Evolutionary conservation across 352 stramenopile genomes (phyloP), one percentile per base, ranked within the genome.

Genomic region (Aphanomyces stellatus): DNA sequence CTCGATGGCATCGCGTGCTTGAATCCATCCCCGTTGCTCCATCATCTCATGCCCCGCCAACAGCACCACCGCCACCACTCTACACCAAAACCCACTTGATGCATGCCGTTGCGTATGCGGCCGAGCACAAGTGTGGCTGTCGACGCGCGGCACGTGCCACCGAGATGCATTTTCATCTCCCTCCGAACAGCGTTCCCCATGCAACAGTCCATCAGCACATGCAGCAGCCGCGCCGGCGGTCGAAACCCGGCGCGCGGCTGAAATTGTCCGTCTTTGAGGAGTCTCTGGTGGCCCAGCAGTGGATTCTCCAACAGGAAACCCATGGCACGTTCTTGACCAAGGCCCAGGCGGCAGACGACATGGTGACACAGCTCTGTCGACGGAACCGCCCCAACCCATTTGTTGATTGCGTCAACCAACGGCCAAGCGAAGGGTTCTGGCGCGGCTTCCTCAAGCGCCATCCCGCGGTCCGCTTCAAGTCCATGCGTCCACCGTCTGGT

Each of bases 361-460:
- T 67, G 60, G 17, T 67, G 19, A 31, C 22, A 11, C 49, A 57
- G n/a, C 43, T 67, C 19, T 43, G 24, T 10, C 60, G 46, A 35
- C 60, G 42, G 11, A 31, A 48, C 27, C 60, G 60, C 2, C 40
- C 60, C 17, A 67, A 67, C 35, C 60, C 60, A 10, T 67, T 67
- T 57, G 41, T 27, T 28, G 30, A 30, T 3, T 65, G 57, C 28
- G 13, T n/a, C n/a, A 27, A 60, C 25, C 19, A 22, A 43, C 28
- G 43, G 28, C 60, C 60, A 6, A 67, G 60, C 34, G 10, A 67
- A 59, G 46, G 60, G 2, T 67, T 67, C 43, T 67, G 60, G 60
- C 28, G 60, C 7, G 60, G 60, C 13, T 67, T 67, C 28, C 37
- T 67, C 17, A 25, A 43, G 24, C 60, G 60, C 8, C 60, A 67